Base-by-base conservation (phyloP, 2,329 filamentous ascomycete species). In the Pseudogymnoascus sp. region DNA sequence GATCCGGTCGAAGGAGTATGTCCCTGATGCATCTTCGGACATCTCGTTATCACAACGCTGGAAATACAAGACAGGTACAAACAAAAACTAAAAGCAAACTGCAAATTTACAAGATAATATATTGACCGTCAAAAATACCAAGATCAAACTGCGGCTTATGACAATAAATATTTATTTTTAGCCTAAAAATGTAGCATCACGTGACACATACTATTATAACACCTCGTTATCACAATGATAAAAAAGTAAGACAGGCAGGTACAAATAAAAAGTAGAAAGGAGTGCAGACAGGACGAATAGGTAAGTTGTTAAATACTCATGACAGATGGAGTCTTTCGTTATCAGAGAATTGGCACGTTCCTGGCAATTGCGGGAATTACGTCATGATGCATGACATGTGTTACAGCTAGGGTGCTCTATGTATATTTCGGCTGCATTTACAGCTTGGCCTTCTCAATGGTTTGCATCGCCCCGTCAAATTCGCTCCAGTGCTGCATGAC, bases 401-500 rank as follows among this genome's bases (percentile, higher is more conserved):
- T 28, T 33, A 28, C 43, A 52, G 11, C 45, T 52, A 52, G 43
- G 14, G 43, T 8, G n/a, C 23, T n/a, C 4, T n/a, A 14, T 25
- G 11, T 45, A 8, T 45, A n/a, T 14, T 16, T 33, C 25, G 45
- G 49, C 49, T n/a, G 49, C n/a, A 55, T 55, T 55, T 25, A 60
- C 35, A 60, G 37, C 58, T 60, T 60, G 33, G 58, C 68, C 40
- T 62, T 64, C 61, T 70, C 65, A 65, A 70, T 70, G 60, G 65
- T 67, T 35, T 61, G 62, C 65, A 71, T 62, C 25, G 60, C 64
- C 4, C 38, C 62, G 9, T 65, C 63, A 62, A 86, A 85, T 74
- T 85, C 80, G 61, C 71, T 75, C 84, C 84, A 87, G 70, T 85
- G 71, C 60, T 78, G 70, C 80, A 86, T 90, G 71, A 90, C 78